Evolutionary conservation across 164 flowering plant species (phyloP).

Genomic region (Aristolochia contorta): DNA sequence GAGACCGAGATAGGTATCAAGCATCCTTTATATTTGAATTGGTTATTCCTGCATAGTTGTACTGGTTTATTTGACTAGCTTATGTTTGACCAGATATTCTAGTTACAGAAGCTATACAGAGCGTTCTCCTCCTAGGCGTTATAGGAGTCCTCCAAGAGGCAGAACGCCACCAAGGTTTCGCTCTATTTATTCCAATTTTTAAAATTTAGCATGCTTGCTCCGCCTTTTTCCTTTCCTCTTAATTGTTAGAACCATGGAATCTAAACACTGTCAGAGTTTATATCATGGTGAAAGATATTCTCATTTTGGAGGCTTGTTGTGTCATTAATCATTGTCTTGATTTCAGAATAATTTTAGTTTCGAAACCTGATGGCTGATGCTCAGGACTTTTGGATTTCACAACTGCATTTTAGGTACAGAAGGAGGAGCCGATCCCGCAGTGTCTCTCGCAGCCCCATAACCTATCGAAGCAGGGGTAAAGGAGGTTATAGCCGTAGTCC

Average conservation of each 20-base stretch:
- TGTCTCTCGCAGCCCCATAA: constrained; percentile 67
- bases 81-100: constrained; percentile 35
- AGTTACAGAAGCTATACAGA: constrained; percentile 56
- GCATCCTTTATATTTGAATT: not conserved
- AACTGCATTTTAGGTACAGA: constrained; percentile 46
- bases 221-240: too few species aligned
- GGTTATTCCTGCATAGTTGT: not conserved
- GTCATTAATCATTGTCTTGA: not conserved
- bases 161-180: constrained; percentile 79
- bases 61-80: not conserved
- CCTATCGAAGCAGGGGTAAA: constrained; percentile 41
- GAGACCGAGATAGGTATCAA: constrained; percentile 64
- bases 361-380: not conserved
- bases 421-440: constrained; percentile 71
- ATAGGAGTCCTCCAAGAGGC: constrained; percentile 74
- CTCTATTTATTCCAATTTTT: not conserved
- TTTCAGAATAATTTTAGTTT: too few species aligned
- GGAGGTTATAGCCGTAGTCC: constrained; percentile 59
- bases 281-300: not conserved
- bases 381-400: not conserved
- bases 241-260: not conserved
- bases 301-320: not conserved
- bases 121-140: constrained; percentile 74
- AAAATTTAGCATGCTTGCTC: not conserved
- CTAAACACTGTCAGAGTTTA: not conserved